Percentiles rank a stretch among this genome's conserved stretches.
These are phyloP conservation scores for Macrocybe sp. DNA, from an alignment of 1,284 basidiomycete genomes.

Conservation along the genomic window DNA sequence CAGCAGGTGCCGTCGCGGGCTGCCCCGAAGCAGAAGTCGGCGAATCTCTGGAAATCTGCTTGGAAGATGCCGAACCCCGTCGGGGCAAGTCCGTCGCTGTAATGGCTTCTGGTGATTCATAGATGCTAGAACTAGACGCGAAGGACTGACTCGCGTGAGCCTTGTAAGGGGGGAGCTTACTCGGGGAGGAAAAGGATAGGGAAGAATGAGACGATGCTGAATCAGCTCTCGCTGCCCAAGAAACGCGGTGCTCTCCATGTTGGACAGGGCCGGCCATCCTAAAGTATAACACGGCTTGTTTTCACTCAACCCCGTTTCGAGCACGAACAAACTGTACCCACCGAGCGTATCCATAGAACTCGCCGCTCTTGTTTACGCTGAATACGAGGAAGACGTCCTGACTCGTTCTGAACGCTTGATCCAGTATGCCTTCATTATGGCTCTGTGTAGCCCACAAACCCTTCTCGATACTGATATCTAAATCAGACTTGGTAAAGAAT, in stretches of 20 bases:
- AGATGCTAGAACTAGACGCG: too few species aligned
- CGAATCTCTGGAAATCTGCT: not conserved
- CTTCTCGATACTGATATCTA: conserved; percentile 80
- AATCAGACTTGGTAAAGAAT: conserved; percentile 52
- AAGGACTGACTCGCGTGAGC: too few species aligned
- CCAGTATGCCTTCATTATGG: conserved; percentile 87
- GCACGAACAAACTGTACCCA: conserved; percentile 25
- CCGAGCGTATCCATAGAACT: conserved; percentile 87
- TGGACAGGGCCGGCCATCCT: conserved; percentile 66
- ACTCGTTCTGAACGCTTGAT: conserved; percentile 88
- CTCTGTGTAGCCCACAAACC: conserved; percentile 90
- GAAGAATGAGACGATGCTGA: conserved; percentile 28
- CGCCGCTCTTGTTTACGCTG: conserved; percentile 87
- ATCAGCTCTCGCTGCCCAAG: conserved; percentile 50
- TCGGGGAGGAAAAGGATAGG: conserved; percentile 9
- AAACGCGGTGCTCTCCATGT: conserved; percentile 43
- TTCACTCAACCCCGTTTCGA: not conserved
- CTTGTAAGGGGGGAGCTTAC: too few species aligned
- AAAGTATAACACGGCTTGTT: conserved; percentile 4
- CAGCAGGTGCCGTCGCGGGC: conserved; percentile 47
- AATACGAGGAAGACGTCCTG: conserved; percentile 87
- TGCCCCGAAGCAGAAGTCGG: conserved; percentile 2
- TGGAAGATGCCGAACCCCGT: too few species aligned
- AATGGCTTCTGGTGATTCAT: too few species aligned
- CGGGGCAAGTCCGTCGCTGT: too few species aligned